phyloP scores from a whole-genome alignment of 2,329 filamentous ascomycete species.

The Cercospora berteroae region DNA sequence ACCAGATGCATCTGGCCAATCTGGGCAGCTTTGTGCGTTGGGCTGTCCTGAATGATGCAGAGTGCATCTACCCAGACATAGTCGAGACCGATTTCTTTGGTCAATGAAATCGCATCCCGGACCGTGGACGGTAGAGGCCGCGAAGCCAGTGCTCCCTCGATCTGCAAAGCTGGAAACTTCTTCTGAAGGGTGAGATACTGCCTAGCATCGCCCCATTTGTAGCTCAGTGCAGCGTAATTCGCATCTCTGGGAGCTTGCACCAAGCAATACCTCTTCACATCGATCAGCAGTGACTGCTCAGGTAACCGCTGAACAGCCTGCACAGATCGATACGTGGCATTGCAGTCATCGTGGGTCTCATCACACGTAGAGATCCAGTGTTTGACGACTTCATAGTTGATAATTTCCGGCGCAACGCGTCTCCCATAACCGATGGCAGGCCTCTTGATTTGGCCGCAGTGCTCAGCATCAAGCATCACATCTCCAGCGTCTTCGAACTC shows the following conservation, averaged over 20 bases:
- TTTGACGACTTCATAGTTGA: not conserved
- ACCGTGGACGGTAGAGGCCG: not conserved
- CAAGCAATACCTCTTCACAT: not conserved
- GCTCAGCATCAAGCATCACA: not conserved
- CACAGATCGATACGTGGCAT: not conserved
- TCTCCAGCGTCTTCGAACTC: not conserved
- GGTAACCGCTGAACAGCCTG: not conserved
- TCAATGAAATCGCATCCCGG: not conserved
- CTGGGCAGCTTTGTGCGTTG: not conserved
- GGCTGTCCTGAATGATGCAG: not conserved
- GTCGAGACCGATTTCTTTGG: not conserved
- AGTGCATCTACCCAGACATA: not conserved
- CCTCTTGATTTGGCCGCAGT: not conserved
- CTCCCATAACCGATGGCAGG: not conserved
- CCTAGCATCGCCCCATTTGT: not conserved
- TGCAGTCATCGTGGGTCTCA: not conserved
- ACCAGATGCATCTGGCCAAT: not conserved
- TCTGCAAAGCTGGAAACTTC: not conserved
- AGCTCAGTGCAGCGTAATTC: not conserved
- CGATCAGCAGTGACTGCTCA: not conserved
- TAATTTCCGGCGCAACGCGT: not conserved
- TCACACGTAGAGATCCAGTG: not conserved
- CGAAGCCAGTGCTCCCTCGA: not conserved
- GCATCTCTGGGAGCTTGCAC: not conserved
- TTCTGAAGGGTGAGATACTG: not conserved